Base-by-base conservation (phyloP, 106 monocot genomes). In the Ottelia alismoides region DNA sequence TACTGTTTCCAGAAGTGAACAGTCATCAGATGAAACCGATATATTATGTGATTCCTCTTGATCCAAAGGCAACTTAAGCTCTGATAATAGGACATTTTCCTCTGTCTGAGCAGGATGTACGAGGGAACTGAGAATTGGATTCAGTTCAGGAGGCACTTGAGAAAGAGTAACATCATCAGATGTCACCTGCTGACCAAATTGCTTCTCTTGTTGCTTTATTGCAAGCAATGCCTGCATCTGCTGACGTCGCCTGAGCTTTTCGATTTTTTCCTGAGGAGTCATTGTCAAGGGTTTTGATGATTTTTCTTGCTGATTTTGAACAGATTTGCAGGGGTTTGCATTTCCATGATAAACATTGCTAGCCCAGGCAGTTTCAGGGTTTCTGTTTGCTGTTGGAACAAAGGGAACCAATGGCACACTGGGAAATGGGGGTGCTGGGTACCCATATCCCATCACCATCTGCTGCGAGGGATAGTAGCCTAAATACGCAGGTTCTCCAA, bases 251-350 rank as follows among this genome's bases (percentile, higher is more conserved):
- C 84, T 84, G 28, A 94, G 71, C 53, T 94, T 94, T 67, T 94
- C 88, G 9, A 88, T 81, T 67, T 94, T 94, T 62, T 84, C 94
- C 74, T 84, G 88, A 64, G 94, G 84, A 48, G 94, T 88, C 94
- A 94, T 94, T 21, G 7, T 70, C 22, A 22, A 26, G 26, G 71
- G 58, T 57, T 65, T 76, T 40, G 68, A 43, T 27, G 66, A 45
- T 22, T 40, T 1, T 0, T 57, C 40, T 25, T 16, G 57, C 14
- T 57, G n/a, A n/a, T n/a, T 9, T 57, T 57, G 32, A 22, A 17
- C 12, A 43, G 57, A 57, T 43, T 35, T 44, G 17, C 11, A 12
- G 43, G 16, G n/a, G 2, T 25, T 22, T 43, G 32, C 25, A 29
- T 55, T 22, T 44, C 44, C 55, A 43, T 4, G 45, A 40, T 62